Base-by-base conservation (phyloP, 805 yeast genomes). In the Candida mattraensis region DNA sequence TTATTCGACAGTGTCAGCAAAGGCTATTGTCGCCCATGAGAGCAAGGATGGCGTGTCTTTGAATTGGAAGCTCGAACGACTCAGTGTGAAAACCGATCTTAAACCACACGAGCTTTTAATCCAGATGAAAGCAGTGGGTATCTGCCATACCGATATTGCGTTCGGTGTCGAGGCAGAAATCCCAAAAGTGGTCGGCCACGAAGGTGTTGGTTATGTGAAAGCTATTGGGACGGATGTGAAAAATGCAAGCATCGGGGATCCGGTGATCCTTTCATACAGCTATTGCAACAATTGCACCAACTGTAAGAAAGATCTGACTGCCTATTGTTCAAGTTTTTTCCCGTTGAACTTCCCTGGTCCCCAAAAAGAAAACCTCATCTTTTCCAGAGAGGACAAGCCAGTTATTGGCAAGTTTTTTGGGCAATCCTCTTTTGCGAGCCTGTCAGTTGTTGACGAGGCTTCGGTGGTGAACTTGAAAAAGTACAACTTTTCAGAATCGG, bases 81-180 rank as follows among this genome's bases (percentile, higher is more conserved):
- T 23, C 5, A 6, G 5, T 14, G 25, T 23, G 14, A 23, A 12
- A 6, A 23, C 25, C 25, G 13, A 23, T 23, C 13, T 23, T 6
- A 23, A 23, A 9, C 25, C 25, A 6, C 5, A 26, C 5, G 29
- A 26, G 15, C 18, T 26, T 14, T 17, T 26, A 5, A 17, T 26
- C 5, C 17, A 26, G 16, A 16, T 26, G 29, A 16, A 14, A 10
- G n/a, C 29, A 10, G 18, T 16, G 7, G 29, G 29, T 5, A 16
- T 26, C 11, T 26, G 29, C 18, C 29, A 26, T 15, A 26, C 29
- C 11, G 29, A 26, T 10, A 26, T 26, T 12, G 29, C 29, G 5
- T 10, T 26, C 8, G 18, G 29, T 10, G 5, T n/a, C 11, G 14
- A 14, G 9, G 15, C 11, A 12, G 18, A 14, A 5, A n/a, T 12